Conservation (phyloP, 805 yeast species). For the Lachancea sp. region DNA sequence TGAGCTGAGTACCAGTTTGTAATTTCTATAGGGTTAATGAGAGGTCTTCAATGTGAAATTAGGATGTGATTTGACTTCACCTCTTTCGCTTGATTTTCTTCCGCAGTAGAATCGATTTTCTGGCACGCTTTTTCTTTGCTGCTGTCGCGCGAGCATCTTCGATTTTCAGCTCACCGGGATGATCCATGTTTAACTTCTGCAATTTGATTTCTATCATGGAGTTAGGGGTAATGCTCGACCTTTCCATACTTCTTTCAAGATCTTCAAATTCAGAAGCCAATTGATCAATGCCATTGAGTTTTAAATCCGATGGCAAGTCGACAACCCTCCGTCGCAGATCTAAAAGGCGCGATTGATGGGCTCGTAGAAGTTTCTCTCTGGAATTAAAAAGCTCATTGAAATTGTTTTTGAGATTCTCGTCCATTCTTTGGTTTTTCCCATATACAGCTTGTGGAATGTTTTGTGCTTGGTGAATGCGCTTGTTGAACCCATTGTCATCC, state of each 20-base stretch:
- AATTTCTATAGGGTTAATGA: conserved; percentile 2
- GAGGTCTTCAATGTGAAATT: background rate
- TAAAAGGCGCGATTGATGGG: conserved; percentile 3
- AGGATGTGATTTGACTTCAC: background rate
- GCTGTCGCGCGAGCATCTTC: conserved; percentile 5
- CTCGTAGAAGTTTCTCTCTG: conserved; percentile 7
- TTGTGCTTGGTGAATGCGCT: conserved; percentile 6
- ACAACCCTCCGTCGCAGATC: background rate
- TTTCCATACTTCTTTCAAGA: conserved; percentile 3
- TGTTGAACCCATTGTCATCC: background rate
- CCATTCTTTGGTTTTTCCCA: conserved; percentile 4
- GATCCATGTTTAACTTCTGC: conserved; percentile 4
- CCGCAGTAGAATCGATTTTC: background rate
- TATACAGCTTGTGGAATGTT: conserved; percentile 4
- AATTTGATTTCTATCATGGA: conserved; percentile 6
- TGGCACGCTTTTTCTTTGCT: conserved; percentile 2
- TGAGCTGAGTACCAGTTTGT: too few species aligned
- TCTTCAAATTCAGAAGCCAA: conserved; percentile 1
- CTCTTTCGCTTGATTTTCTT: conserved; percentile 2
- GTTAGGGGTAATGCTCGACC: conserved; percentile 3
- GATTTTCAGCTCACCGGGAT: conserved; percentile 4
- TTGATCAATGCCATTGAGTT: background rate
- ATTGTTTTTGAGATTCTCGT: conserved; percentile 1
- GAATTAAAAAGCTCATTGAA: conserved; percentile 2
- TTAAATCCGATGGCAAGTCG: background rate